A percentile compares a stretch with the other conserved stretches of the same genome.
Evolutionary conservation across 1,284 basidiomycete genomes (phyloP).

Genomic region (Clitocybe nebularis): DNA sequence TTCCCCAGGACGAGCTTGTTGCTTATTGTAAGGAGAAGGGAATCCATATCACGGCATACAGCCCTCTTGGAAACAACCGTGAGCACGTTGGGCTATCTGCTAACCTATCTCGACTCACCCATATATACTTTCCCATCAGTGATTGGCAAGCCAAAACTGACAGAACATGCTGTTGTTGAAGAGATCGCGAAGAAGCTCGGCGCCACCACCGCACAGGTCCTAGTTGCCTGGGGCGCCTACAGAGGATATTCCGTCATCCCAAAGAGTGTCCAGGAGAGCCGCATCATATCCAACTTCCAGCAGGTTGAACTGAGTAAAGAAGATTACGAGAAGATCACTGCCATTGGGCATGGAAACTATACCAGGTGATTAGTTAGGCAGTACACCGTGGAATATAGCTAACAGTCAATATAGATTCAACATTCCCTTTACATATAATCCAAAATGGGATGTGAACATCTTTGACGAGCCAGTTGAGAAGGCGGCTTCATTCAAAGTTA

Average conservation of each 20-base stretch:
- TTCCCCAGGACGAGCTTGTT: constrained; percentile 69
- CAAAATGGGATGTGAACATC: constrained; percentile 66
- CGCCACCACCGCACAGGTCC: constrained; percentile 63
- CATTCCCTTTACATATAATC: constrained; percentile 56
- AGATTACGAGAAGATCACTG: constrained; percentile 56
- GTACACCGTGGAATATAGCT: too few relatives aligned
- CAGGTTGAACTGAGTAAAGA: constrained; percentile 59
- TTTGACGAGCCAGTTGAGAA: constrained; percentile 65
- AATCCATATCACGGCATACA: constrained; percentile 83
- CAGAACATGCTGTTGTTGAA: constrained; percentile 59
- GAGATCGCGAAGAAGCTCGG: constrained; percentile 55
- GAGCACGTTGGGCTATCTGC: too few relatives aligned
- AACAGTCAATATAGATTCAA: constrained; percentile 59
- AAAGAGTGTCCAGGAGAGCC: constrained; percentile 61
- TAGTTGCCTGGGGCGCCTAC: constrained; percentile 67
- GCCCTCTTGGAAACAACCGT: constrained; percentile 80
- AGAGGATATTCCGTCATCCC: constrained; percentile 71
- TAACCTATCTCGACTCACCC: too few relatives aligned
- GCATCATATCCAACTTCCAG: constrained; percentile 70
- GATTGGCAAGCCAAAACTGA: constrained; percentile 53
- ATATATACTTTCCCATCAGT: too few relatives aligned
- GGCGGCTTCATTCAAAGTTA: constrained; percentile 42
- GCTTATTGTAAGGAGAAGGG: constrained; percentile 67
- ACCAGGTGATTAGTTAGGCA: too few relatives aligned
- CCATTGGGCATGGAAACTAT: constrained; percentile 50